Evolutionary conservation across 1,284 basidiomycete genomes (phyloP), one percentile per base, ranked within the genome.

Genomic region (Peniophora sp.): DNA sequence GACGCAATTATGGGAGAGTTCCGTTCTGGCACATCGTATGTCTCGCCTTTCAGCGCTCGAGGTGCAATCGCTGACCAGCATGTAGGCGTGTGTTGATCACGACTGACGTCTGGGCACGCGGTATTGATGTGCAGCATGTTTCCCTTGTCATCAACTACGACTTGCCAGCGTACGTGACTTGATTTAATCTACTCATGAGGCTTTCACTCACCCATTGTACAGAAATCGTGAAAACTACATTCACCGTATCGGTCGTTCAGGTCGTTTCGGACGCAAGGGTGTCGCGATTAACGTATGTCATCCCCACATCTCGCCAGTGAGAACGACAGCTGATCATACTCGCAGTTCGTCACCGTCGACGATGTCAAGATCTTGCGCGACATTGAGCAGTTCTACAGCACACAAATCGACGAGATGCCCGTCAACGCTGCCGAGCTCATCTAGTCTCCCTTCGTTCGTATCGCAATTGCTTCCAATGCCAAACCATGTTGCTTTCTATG

Each of bases 1-100:
- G 97, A 99, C 59, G 89, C 93, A 32, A 98, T 99, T 67, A 99
- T 99, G 97, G 83, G 86, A 51, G 97, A 99, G 68, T 99, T 99
- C 81, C 84, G 97, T 55, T 83, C 85, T 52, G 96, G 96, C 59
- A 88, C 90, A 59, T 93, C 91, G 84, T 91, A 67, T 67, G 88
- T 77, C 51, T 27, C 27, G 35, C 3, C 20, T 17, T n/a, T 23
- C 5, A 22, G 27, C 12, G 8, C 32, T 42, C 24, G 18, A 17
- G 34, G 24, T 2, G 11, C 22, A 22, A 14, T 12, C 24, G 14
- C 22, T 39, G 15, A 39, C 24, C 42, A 34, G 55, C 6, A 57
- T 54, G 49, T 54, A 93, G 88, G 48, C 91, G 93, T 61, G 94
- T 97, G 20, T 76, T 97, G 51, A 97, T 98, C 62, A 97, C 94